Base-by-base conservation (phyloP, 1,284 basidiomycete species). In the Puccinia triticina region DNA sequence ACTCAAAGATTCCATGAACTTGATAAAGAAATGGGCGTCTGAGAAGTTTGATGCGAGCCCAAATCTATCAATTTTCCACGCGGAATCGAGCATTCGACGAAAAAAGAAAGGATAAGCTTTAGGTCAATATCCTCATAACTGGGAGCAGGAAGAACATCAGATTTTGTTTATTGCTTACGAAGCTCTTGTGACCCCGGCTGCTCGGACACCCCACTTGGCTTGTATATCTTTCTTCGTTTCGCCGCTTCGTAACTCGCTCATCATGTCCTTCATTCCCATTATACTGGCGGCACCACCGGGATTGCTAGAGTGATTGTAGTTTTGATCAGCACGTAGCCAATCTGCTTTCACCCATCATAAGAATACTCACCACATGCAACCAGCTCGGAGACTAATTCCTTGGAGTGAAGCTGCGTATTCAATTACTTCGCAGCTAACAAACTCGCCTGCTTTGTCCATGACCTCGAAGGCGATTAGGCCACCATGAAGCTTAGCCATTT, bases 191-290 rank as follows among this genome's bases (percentile, higher is more conserved):
- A 78, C 61, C 29, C 77, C 77, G 55, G 77, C 77, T 50, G 77
- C 77, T 67, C 77, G 57, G 18, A 78, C 77, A 67, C 77, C 77
- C 77, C 77, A 78, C 23, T 78, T 78, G 29, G 48, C 37, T 69
- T 78, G 77, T 21, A 78, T 78, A 43, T 78, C 77, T 78, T 78
- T 67, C 77, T 78, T 78, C 1, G 77, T 78, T 78, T 78, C 40
- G n/a, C 77, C 77, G 37, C 48, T 78, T 67, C 50, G 61, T 23
- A 78, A 66, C 10, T 67, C 46, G 40, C 43, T 37, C 77, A 78
- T 78, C 77, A 78, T 78, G 8, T 78, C 77, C 37, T 69, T 46
- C 77, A 78, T 78, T 48, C 50, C 50, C 77, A 78, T 78, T 8
- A 78, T 78, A 37, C 64, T 78, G 21, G 77, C 77, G 32, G 77